Evolutionary conservation across 352 stramenopile species (phyloP), one percentile per base, ranked within the genome.

Genomic region (Pythium volutum): DNA sequence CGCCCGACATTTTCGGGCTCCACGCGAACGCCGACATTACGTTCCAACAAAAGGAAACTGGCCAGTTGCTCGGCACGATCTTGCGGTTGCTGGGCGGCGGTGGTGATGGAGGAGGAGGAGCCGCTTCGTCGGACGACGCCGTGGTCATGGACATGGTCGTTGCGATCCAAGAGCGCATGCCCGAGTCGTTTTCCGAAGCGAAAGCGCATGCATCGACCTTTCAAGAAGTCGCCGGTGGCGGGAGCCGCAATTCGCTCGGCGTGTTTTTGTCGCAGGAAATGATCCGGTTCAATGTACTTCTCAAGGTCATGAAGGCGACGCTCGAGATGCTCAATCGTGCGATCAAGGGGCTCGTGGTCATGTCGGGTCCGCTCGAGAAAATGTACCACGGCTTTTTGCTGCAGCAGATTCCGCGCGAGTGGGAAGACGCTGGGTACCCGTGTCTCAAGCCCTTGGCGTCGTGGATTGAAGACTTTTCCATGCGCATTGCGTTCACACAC

Each of bases 201-300:
- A 98, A 98, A 92, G 93, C 98, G 98, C 76, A 98, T 91, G 2
- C 92, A 98, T 26, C 66, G 6, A 97, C 88, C 4, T 98, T 98
- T 62, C 71, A 87, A 63, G 81, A 85, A 22, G 84, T 73, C 12
- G 71, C 60, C 0, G 85, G 84, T 16, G 31, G 31, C 31, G 92
- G 92, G n/a, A 88, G 88, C 52, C 90, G 97, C 54, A 98, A 98
- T 60, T 96, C 84, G 18, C 74, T 98, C 5, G 90, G 91, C 7
- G 91, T 98, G 34, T 98, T 98, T 55, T 64, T 98, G 4, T 89
- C 88, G 6, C 87, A 96, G 47, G 87, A 96, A 54, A 79, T 91
- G 0, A 76, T 92, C 64, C 81, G 86, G 14, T 96, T 89, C 59
- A 96, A 96, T 62, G 81, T 81, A 27, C 70, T 96, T 12, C 63